Base-by-base conservation (phyloP, 2,329 filamentous ascomycete genomes). In the Neonectria sp. region DNA sequence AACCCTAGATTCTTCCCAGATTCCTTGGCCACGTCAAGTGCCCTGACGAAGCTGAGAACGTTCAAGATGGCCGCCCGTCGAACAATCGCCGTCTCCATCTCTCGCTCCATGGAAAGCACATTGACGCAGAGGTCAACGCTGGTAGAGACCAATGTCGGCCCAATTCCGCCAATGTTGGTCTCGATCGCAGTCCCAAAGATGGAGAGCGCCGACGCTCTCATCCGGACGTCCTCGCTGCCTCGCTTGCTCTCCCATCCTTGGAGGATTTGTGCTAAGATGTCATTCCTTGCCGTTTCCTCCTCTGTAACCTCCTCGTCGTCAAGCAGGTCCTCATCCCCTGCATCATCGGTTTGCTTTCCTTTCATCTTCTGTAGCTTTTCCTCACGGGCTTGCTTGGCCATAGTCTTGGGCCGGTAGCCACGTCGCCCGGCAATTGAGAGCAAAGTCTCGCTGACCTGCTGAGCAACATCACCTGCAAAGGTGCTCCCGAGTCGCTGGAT, bases 191-290 rank as follows among this genome's bases (percentile, higher is more conserved):
- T 81, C 1, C 88, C 87, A 49, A 94, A 83, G 53, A 94, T 86
- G 5, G 91, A 92, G 7, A 95, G 78, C 4, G 92, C 90, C 25
- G 92, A 93, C 15, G 91, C 82, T 1, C 92, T 88, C 71, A 95
- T 87, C 4, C 92, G 86, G 13, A 93, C 83, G 74, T 94, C 92
- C 77, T 94, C 92, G 65, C 86, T 86, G 0, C 90, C 91, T 17
- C 86, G 82, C 63, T 89, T 90, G 68, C 90, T 86, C 70, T 91
- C 86, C 92, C 92, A 94, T 1, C 90, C 91, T 15, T 86, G 81
- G 0, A 93, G 83, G 66, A 94, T 93, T 65, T 85, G 83, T 25
- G 84, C 81, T 13, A 91, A 76, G 53, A 86, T 83, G 33, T 85
- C 89, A 63, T 85, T 85, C 67, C 81, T 85, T 51, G 73, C 80